These are phyloP conservation scores for Claviceps sp. DNA, from an alignment of 2,329 filamentous ascomycete genomes.

Conservation along the genomic window DNA sequence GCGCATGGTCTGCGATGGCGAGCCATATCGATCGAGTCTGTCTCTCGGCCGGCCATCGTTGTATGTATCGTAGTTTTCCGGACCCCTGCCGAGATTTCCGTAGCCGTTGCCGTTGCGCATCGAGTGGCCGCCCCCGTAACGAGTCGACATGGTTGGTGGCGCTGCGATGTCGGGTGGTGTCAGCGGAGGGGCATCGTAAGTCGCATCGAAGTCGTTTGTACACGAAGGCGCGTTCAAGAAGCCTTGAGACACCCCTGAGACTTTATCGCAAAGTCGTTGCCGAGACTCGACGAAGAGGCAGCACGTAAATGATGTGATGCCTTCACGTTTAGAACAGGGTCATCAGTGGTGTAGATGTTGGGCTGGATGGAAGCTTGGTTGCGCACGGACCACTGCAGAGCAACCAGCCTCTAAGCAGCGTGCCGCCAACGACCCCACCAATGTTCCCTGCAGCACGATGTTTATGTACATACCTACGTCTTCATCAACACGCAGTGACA, in stretches of 20 bases:
- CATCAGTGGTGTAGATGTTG: too few relatives aligned
- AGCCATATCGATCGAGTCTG: slow-evolving; percentile 29
- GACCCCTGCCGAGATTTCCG: slow-evolving; percentile 25
- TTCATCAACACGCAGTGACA: too few relatives aligned
- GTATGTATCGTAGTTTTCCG: slow-evolving; percentile 36
- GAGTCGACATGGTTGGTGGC: slow-evolving; percentile 32
- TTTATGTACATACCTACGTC: too few relatives aligned
- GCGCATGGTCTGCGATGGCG: slow-evolving; percentile 20
- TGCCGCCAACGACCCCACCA: too few relatives aligned
- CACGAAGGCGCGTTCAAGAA: not conserved
- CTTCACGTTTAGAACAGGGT: not conserved
- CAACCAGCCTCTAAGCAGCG: not conserved
- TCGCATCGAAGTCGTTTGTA: not conserved
- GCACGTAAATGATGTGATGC: not conserved
- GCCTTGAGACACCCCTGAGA: too few relatives aligned
- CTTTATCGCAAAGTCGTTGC: too few relatives aligned
- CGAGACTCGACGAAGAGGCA: too few relatives aligned
- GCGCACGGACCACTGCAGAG: slow-evolving; percentile 3
- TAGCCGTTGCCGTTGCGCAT: slow-evolving; percentile 27
- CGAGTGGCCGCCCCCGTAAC: slow-evolving; percentile 29
- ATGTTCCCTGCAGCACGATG: too few relatives aligned
- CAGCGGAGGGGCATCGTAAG: slow-evolving; percentile 8
- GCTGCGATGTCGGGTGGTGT: not conserved
- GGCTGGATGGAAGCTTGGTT: too few relatives aligned
- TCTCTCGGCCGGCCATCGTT: slow-evolving; percentile 30